Conservation (phyloP, 2,329 filamentous ascomycete species). For the Thelonectria discophora region DNA sequence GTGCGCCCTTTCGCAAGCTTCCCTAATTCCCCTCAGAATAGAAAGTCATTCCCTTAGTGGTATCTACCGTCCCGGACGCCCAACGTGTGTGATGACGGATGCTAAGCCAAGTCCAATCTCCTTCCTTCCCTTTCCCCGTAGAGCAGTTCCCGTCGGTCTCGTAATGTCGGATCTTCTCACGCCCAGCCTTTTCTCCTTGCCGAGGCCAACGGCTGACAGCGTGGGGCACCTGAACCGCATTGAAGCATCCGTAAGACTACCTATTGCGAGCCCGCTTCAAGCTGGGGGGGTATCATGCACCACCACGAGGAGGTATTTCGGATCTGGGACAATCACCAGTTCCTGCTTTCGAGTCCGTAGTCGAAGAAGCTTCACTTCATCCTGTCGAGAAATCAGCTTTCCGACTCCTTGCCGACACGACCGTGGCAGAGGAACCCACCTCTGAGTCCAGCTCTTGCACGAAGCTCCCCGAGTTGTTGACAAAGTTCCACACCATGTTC, state of each 20-base stretch:
- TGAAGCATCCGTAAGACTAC: constrained; percentile 32
- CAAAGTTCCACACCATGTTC: constrained; percentile 78
- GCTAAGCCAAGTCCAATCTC: constrained; percentile 23
- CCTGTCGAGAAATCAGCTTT: constrained; percentile 55
- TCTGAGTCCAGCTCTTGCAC: constrained; percentile 79
- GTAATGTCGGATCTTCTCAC: constrained; percentile 14
- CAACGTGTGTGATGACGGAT: constrained; percentile 19
- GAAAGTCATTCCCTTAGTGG: constrained; percentile 15
- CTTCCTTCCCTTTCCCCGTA: not conserved
- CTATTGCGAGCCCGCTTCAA: constrained; percentile 45
- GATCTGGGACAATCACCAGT: constrained; percentile 82
- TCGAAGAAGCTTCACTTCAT: constrained; percentile 79
- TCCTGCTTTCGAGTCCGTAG: constrained; percentile 87
- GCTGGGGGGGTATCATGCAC: constrained; percentile 82
- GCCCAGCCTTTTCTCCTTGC: constrained; percentile 22
- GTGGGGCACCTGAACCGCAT: constrained; percentile 16
- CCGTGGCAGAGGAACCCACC: constrained; percentile 50
- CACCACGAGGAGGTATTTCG: constrained; percentile 80
- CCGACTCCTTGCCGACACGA: constrained; percentile 12
- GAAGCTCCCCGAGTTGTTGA: constrained; percentile 73
- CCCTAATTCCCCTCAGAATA: constrained; percentile 4
- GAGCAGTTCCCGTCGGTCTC: not conserved
- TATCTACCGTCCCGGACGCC: constrained; percentile 25
- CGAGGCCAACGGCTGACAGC: constrained; percentile 22
- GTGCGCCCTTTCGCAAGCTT: constrained; percentile 7